Percentiles rank a stretch among this genome's conserved stretches.
Evolutionary conservation across 306 rosid genomes (phyloP).

Genomic region (Vigna radiata): DNA sequence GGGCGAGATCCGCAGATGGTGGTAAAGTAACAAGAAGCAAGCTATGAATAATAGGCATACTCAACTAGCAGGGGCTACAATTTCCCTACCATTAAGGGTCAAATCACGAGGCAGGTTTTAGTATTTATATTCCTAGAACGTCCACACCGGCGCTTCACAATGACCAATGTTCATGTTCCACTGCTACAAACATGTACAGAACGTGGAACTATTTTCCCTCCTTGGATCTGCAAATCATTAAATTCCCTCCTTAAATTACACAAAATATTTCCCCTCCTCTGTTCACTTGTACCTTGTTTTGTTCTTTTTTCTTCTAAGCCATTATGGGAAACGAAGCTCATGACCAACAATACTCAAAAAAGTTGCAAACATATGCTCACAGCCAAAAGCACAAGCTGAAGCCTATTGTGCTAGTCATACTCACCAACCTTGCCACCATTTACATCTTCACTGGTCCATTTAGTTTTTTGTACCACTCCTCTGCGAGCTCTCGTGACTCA

Average conservation of each 20-base stretch:
- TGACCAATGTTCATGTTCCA: conserved; percentile 40
- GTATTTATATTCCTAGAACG: conserved; percentile 39
- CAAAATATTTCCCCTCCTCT: conserved; percentile 16
- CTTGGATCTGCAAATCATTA: conserved; percentile 37
- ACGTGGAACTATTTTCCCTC: conserved; percentile 32
- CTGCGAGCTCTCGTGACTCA: conserved; percentile 32
- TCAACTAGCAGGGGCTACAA: conserved; percentile 29
- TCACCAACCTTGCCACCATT: conserved; percentile 55
- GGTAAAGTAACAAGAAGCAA: conserved; percentile 35
- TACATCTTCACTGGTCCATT: conserved; percentile 54
- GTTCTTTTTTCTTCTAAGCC: conserved; percentile 17
- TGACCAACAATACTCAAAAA: conserved; percentile 47
- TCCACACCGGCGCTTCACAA: conserved; percentile 47
- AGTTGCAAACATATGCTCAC: conserved; percentile 34
- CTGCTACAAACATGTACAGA: conserved; percentile 18
- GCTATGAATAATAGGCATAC: conserved; percentile 14
- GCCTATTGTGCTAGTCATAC: conserved; percentile 42
- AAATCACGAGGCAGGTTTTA: conserved; percentile 7
- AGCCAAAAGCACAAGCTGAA: conserved; percentile 46
- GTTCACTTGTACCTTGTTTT: conserved; percentile 5
- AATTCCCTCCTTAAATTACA: conserved; percentile 25
- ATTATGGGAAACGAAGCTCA: conserved; percentile 50
- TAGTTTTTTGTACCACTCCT: conserved; percentile 35
- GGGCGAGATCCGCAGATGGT: conserved; percentile 44
- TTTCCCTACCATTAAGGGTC: conserved; percentile 18